These are phyloP conservation scores for Planoprotostelium fungivorum DNA, from an alignment of 78 protist genomes.

Conservation along the genomic window DNA sequence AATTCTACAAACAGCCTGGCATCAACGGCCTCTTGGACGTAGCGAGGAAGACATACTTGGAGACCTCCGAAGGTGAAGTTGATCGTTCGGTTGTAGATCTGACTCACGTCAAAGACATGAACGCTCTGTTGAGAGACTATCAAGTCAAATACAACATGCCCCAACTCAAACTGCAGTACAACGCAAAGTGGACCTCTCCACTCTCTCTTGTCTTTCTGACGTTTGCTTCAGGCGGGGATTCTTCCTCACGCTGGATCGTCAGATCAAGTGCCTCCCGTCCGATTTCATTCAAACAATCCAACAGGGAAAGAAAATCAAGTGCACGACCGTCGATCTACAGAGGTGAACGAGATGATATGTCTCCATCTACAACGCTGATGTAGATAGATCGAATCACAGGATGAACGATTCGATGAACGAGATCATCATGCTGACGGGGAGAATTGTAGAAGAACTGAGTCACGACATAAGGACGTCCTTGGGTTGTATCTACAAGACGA, in stretches of 20 bases:
- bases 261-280: neutral
- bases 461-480: neutral
- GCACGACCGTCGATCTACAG: neutral
- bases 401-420: neutral
- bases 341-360: neutral
- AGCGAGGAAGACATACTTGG: constrained; percentile 43
- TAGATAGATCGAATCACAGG: neutral
- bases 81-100: neutral
- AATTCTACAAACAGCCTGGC: constrained; percentile 7
- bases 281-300: neutral
- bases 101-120: constrained; percentile 11
- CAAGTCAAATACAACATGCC: constrained; percentile 25
- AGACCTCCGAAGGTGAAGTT: neutral
- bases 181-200: neutral
- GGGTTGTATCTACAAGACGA: constrained; percentile 4
- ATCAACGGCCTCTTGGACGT: constrained; percentile 48
- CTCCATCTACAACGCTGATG: neutral
- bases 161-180: constrained; percentile 14
- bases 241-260: neutral
- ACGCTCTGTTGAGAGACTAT: constrained; percentile 21
- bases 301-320: neutral
- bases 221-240: neutral
- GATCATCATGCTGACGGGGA: neutral
- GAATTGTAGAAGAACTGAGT: neutral
- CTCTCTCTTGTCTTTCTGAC: neutral